phyloP scores from a whole-genome alignment of 441 rosid genomes.

The Erysimum cheiri region DNA sequence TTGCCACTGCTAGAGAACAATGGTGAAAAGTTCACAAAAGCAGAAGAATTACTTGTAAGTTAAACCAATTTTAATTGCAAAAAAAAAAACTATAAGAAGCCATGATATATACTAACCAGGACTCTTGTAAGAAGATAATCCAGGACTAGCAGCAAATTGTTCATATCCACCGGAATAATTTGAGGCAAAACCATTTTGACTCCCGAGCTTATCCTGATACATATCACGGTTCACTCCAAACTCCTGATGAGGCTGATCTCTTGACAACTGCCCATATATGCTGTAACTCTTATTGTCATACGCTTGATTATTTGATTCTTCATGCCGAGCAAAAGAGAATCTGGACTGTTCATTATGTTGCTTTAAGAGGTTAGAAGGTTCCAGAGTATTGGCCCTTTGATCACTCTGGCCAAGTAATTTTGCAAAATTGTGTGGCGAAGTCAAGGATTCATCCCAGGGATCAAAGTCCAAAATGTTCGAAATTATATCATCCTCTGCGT shows the following conservation, averaged over 20 bases:
- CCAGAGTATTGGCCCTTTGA: constrained; percentile 47
- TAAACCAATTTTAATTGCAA: background rate
- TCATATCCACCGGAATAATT: constrained; percentile 58
- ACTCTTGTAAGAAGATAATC: constrained; percentile 58
- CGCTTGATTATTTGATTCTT: constrained; percentile 56
- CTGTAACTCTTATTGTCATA: constrained; percentile 46
- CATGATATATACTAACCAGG: constrained; percentile 59
- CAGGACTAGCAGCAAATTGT: constrained; percentile 45
- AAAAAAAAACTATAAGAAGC: background rate
- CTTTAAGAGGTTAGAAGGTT: constrained; percentile 59
- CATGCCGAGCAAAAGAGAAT: constrained; percentile 93
- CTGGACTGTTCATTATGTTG: constrained; percentile 79
- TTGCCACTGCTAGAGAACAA: constrained; percentile 53
- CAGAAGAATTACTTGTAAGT: background rate
- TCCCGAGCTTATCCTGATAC: constrained; percentile 50
- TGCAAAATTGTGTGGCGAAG: constrained; percentile 70
- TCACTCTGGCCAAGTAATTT: constrained; percentile 65
- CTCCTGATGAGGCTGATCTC: constrained; percentile 51
- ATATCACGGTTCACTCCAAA: constrained; percentile 53
- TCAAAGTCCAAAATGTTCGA: constrained; percentile 88
- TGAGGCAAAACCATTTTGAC: constrained; percentile 59
- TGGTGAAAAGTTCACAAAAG: background rate
- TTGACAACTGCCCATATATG: constrained; percentile 53
- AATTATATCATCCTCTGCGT: constrained; percentile 68
- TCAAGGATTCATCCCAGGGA: constrained; percentile 79